Conservation (phyloP, 2,329 filamentous ascomycete genomes). For the Herpotrichia juniperi region DNA sequence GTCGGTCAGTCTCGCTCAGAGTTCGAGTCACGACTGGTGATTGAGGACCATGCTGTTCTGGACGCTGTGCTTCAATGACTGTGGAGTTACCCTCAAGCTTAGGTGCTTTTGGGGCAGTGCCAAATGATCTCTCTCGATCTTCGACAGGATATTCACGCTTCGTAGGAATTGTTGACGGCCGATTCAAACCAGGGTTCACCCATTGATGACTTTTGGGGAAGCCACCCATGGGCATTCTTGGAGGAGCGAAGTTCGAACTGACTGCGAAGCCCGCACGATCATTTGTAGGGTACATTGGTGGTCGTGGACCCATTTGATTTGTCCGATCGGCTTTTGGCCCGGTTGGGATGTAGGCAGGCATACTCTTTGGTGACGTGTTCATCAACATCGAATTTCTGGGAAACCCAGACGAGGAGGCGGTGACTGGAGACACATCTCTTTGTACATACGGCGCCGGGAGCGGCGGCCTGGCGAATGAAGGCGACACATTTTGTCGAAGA, state of each 20-base stretch:
- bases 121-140: slow-evolving; percentile 47
- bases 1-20: slow-evolving; percentile 19
- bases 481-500: slow-evolving; percentile 37
- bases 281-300: slow-evolving; percentile 38
- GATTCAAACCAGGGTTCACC: slow-evolving; percentile 48
- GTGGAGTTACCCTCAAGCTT: slow-evolving; percentile 33
- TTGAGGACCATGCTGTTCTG: slow-evolving; percentile 30
- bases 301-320: slow-evolving; percentile 33
- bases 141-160: slow-evolving; percentile 54
- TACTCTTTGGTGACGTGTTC: slow-evolving; percentile 44
- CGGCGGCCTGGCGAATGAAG: slow-evolving; percentile 37
- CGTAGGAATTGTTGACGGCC: slow-evolving; percentile 44
- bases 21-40: slow-evolving; percentile 24
- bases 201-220: slow-evolving; percentile 49
- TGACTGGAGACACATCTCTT: slow-evolving; percentile 36
- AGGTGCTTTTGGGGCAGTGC: slow-evolving; percentile 39
- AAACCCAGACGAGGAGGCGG: slow-evolving; percentile 29
- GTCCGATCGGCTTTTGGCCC: slow-evolving; percentile 47
- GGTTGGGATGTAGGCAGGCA: slow-evolving; percentile 46
- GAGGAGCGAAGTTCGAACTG: slow-evolving; percentile 26
- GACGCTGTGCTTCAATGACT: slow-evolving; percentile 23
- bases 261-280: slow-evolving; percentile 34
- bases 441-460: slow-evolving; percentile 26
- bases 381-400: slow-evolving; percentile 49
- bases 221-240: slow-evolving; percentile 40